Evolutionary conservation across 805 yeast species (phyloP), one percentile per base, ranked within the genome.

Genomic region (Tetrapisispora iriomotensis): DNA sequence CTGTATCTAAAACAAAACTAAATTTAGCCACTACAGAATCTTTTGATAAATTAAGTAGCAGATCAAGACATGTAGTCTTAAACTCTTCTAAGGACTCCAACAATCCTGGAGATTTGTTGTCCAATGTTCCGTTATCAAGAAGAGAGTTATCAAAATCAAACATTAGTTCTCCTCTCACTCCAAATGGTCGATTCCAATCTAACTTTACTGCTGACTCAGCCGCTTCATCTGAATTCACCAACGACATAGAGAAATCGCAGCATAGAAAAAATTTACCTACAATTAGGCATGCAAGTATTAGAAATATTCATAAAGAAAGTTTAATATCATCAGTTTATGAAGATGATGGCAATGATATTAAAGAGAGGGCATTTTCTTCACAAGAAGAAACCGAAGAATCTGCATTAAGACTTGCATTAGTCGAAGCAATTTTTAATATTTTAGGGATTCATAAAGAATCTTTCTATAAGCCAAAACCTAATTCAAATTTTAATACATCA

Each of bases 51-150:
- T 22, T 23, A 17, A 14, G 17, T 20, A 20, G 22, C 8, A 46
- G 53, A 29, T 70, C 77, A 2, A 62, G 72, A 41, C 73, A 73
- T 45, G 72, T 74, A 29, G 73, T 61, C 4, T 60, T 81, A 26
- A 74, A 71, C 20, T 68, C 82, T 1, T 33, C 36, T 6, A 64
- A 79, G 36, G 70, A 72, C 38, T 61, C 73, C 4, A 64, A 78
- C 14, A 85, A 82, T 51, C 95, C 95, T 0, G 95, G 95, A 22
- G 95, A 86, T 54, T 65, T 87, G 37, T 61, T 87, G 9, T 82
- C 95, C 0, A 82, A 81, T 39, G 95, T 80, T 1, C 92, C 94
- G 1, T 56, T 82, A 7, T 70, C 80, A 1, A 63, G 80, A 39
- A 56, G 48, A 30, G 54, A 48, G 37, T 25, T 38, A 19, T 25